phyloP scores from a whole-genome alignment of 2,329 filamentous ascomycete species.

The Bipolaris bicolor region DNA sequence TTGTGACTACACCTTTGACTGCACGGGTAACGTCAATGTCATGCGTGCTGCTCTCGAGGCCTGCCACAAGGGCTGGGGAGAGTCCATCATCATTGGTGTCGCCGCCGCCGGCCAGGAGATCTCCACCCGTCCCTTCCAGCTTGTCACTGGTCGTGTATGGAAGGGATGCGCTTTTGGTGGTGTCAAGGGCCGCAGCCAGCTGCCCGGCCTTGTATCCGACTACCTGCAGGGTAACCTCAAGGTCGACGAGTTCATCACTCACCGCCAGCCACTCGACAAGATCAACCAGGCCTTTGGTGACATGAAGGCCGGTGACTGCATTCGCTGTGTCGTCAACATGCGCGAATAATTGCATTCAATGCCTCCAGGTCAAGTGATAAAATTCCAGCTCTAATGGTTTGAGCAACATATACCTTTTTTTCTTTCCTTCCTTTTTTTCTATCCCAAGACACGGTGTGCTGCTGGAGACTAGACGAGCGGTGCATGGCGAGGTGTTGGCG shows the following conservation, averaged over 20 bases:
- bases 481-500: constrained; percentile 16
- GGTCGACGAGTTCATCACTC: constrained; percentile 99
- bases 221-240: constrained; percentile 90
- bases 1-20: constrained; percentile 99
- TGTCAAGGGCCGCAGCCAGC: constrained; percentile 95
- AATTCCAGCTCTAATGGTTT: constrained; percentile 12
- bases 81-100: constrained; percentile 97
- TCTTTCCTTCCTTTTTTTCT: not conserved
- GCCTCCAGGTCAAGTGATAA: constrained; percentile 6
- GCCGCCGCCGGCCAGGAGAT: constrained; percentile 97
- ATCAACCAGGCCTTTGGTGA: constrained; percentile 91
- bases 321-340: constrained; percentile 87
- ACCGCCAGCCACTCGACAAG: constrained; percentile 79
- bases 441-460: not conserved
- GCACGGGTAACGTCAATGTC: constrained; percentile 94
- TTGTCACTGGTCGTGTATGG: constrained; percentile 97
- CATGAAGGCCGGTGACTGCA: constrained; percentile 97
- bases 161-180: constrained; percentile 97
- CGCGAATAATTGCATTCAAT: constrained; percentile 34
- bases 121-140: constrained; percentile 92
- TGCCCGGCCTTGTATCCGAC: constrained; percentile 84
- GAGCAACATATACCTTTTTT: constrained; percentile 5
- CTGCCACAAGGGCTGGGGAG: constrained; percentile 99
- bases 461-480: constrained; percentile 9
- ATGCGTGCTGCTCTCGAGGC: constrained; percentile 96